A percentile compares a stretch with the other conserved stretches of the same genome.
Evolutionary conservation across 2,329 filamentous ascomycete species (phyloP).

Genomic region (Aspergillus flavus): DNA sequence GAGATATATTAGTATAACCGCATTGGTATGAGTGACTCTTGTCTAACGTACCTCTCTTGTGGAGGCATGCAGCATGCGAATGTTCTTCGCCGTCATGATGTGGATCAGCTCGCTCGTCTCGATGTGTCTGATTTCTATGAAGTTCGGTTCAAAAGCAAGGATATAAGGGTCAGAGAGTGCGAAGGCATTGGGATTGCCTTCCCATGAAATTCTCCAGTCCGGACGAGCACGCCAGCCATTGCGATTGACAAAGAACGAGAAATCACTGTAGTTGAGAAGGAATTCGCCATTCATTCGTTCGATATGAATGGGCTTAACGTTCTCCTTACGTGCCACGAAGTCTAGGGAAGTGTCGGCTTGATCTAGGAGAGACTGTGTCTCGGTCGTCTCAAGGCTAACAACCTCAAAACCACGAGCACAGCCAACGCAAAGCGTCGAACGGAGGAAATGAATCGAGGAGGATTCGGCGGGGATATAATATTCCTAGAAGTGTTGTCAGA

Average conservation of each 20-base stretch:
- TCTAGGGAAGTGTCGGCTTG: conserved; percentile 97
- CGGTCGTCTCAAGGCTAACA: conserved; percentile 93
- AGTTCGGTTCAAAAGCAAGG: conserved; percentile 93
- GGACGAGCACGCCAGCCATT: conserved; percentile 96
- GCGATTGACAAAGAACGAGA: conserved; percentile 98
- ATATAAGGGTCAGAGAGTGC: conserved; percentile 97
- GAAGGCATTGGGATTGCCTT: conserved; percentile 88
- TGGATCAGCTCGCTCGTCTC: conserved; percentile 89
- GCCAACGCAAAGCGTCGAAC: conserved; percentile 93
- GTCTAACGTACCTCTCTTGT: conserved; percentile 79
- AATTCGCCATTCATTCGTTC: conserved; percentile 97
- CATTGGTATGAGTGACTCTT: not conserved
- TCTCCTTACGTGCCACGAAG: conserved; percentile 92
- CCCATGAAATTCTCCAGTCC: conserved; percentile 98
- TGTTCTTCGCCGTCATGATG: conserved; percentile 94
- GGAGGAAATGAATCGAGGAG: conserved; percentile 96
- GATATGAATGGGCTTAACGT: conserved; percentile 93
- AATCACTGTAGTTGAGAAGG: conserved; percentile 96
- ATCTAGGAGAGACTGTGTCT: conserved; percentile 94
- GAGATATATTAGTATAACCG: conserved; percentile 26
- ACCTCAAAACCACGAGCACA: conserved; percentile 96
- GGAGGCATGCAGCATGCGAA: conserved; percentile 95
- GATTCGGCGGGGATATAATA: conserved; percentile 99
- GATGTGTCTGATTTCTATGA: conserved; percentile 94
- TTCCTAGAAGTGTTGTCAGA: conserved; percentile 57